Base-by-base conservation (phyloP, 2,329 filamentous ascomycete species). In the Colletotrichum musicola region DNA sequence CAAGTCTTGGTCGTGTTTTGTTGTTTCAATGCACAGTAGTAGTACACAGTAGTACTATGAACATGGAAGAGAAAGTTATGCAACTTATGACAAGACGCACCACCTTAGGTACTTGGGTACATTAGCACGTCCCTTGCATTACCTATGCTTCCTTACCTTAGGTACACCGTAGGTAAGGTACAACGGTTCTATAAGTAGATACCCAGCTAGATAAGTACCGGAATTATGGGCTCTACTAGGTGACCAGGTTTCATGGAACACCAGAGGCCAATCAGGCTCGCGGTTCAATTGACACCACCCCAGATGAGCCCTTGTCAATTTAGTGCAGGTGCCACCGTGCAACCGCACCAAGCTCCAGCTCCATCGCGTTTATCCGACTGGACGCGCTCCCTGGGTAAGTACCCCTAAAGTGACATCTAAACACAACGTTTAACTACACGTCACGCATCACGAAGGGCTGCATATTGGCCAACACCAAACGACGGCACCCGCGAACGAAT, bases 351-450 rank as follows among this genome's bases (percentile, higher is more conserved):
- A 59, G 47, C 42, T 53, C 62, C 42, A 53, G 49, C 49, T 62
- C 40, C 56, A 57, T 51, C 67, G 67, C 67, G 67, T 63, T 58
- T 68, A 68, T 69, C 53, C 67, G 58, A 63, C 35, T 62, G 46
- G 67, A 69, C 63, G 67, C 63, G 67, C 63, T 53, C 27, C 54
- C 44, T 4, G 18, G 46, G 44, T 16, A 4, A n/a, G 46, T 44
- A 9, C 53, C 63, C 63, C 58, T 42, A n/a, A 44, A 55, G 56
- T 54, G 62, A 61, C 66, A 66, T 66, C 66, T 53, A 61, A 69
- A 69, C 66, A 66, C 49, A 64, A 60, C 49, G 50, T 35, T 42
- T 14, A 42, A 42, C 49, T 25, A 65, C 65, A 46, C 56, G 55
- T 60, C 56, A 64, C 65, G 40, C 27, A 65, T 49, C 55, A 44